A percentile compares a stretch with the other conserved stretches of the same genome.
Conservation (phyloP, 805 yeast genomes). For the Kurtzmaniella fragi region DNA sequence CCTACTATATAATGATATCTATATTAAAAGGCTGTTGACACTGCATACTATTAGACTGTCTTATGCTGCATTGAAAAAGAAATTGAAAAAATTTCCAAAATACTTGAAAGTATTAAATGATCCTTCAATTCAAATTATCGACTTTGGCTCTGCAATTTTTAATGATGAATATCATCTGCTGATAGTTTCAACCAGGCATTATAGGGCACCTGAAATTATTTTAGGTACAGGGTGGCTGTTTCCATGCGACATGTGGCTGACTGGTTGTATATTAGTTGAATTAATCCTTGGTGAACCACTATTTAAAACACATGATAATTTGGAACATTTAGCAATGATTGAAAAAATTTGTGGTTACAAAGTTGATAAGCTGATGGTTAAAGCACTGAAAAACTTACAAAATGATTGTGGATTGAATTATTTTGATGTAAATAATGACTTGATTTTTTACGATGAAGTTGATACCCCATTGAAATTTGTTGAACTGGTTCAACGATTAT, state of each 20-base stretch:
- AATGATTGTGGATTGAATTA: constrained; percentile 38
- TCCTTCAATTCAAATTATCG: constrained; percentile 85
- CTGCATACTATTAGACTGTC: constrained; percentile 30
- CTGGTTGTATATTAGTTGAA: constrained; percentile 91
- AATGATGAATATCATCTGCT: constrained; percentile 90
- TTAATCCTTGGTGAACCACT: constrained; percentile 90
- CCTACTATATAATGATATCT: constrained; percentile 54
- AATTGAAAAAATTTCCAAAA: constrained; percentile 24
- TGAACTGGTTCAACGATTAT: constrained; percentile 34
- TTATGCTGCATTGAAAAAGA: constrained; percentile 19
- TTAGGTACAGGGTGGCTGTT: constrained; percentile 95
- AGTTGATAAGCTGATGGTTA: constrained; percentile 42
- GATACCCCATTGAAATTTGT: constrained; percentile 35
- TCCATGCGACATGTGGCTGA: constrained; percentile 96
- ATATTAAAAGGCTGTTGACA: constrained; percentile 28
- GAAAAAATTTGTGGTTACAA: constrained; percentile 63
- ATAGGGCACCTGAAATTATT: constrained; percentile 95
- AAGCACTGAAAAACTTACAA: constrained; percentile 24
- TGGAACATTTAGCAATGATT: constrained; percentile 94
- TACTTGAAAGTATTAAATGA: constrained; percentile 52
- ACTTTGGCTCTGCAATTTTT: constrained; percentile 95
- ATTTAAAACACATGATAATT: constrained; percentile 90
- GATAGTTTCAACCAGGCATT: constrained; percentile 91
- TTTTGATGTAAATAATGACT: constrained; percentile 12
- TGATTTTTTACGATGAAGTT: constrained; percentile 1